These are phyloP conservation scores for Singerocomus inundabilis DNA, from an alignment of 1,284 basidiomycete genomes.

Conservation along the genomic window DNA sequence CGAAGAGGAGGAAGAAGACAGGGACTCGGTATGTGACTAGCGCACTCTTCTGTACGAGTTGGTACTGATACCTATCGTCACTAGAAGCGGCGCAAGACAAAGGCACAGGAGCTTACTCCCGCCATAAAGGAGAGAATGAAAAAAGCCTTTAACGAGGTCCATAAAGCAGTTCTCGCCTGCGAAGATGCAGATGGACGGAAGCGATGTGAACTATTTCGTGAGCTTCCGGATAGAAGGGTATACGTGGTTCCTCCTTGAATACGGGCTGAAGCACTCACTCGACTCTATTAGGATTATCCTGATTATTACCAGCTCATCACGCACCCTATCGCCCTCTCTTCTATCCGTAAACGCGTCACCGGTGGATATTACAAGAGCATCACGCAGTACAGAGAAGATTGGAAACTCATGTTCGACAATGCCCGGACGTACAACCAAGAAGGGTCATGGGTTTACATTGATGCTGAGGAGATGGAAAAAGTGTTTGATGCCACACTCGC, in stretches of 20 bases:
- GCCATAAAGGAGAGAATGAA: conserved; percentile 76
- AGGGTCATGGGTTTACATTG: conserved; percentile 90
- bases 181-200: conserved; percentile 73
- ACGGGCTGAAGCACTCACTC: not conserved
- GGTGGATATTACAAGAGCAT: conserved; percentile 77
- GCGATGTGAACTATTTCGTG: conserved; percentile 82
- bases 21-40: conserved; percentile 53
- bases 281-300: conserved; percentile 68
- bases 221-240: conserved; percentile 74
- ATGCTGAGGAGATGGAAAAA: conserved; percentile 90
- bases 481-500: conserved; percentile 71
- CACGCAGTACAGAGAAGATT: conserved; percentile 75
- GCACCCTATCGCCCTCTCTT: conserved; percentile 84
- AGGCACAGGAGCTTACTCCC: conserved; percentile 50
- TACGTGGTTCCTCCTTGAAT: not conserved
- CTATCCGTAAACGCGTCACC: conserved; percentile 82
- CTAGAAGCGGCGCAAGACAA: conserved; percentile 80
- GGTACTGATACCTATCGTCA: not conserved
- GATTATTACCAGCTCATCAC: conserved; percentile 84
- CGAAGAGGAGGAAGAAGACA: conserved; percentile 68
- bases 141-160: conserved; percentile 79
- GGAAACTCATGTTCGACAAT: conserved; percentile 90
- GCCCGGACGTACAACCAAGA: conserved; percentile 89
- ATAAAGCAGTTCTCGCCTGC: conserved; percentile 75
- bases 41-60: not conserved